Evolutionary conservation across 2,329 filamentous ascomycete genomes (phyloP).

Genomic region (Gliomastix tumulicola): DNA sequence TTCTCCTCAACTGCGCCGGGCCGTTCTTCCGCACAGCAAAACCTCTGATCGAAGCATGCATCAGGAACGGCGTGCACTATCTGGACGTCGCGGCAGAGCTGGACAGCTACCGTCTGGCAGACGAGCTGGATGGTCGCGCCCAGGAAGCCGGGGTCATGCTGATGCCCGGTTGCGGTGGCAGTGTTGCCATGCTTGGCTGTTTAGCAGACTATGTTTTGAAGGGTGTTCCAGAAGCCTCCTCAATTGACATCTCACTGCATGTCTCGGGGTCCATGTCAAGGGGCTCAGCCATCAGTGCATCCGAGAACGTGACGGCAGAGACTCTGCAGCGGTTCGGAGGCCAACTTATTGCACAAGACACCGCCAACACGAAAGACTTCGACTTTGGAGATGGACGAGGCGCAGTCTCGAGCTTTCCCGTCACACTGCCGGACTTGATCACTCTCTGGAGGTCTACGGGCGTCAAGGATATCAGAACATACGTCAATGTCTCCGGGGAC

Average conservation of each 20-base stretch:
- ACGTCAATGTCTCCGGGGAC: slow-evolving; percentile 4
- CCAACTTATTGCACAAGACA: neutral
- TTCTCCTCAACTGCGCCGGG: slow-evolving; percentile 13
- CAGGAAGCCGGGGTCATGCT: slow-evolving; percentile 8
- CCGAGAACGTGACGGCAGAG: slow-evolving; percentile 1
- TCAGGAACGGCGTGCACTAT: slow-evolving; percentile 10
- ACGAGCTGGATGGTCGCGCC: slow-evolving; percentile 5
- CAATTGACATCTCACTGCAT: slow-evolving; percentile 11
- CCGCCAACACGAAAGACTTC: slow-evolving; percentile 3
- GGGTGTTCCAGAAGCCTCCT: neutral
- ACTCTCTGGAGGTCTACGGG: slow-evolving; percentile 10
- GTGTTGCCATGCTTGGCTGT: slow-evolving; percentile 11
- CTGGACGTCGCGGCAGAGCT: slow-evolving; percentile 13
- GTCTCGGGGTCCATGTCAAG: slow-evolving; percentile 11
- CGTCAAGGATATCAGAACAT: slow-evolving; percentile 9
- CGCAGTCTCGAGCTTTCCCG: slow-evolving; percentile 7
- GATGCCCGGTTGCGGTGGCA: slow-evolving; percentile 12
- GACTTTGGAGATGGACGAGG: slow-evolving; percentile 13
- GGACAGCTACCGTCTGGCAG: slow-evolving; percentile 8
- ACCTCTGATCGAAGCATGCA: slow-evolving; percentile 10
- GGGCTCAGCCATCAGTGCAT: slow-evolving; percentile 9
- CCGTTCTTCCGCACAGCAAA: slow-evolving; percentile 9
- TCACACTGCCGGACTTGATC: slow-evolving; percentile 12
- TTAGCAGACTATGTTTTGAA: slow-evolving; percentile 5
- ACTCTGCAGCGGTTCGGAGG: slow-evolving; percentile 1